These are phyloP conservation scores for Phyllosticta capitalensis DNA, from an alignment of 2,329 filamentous ascomycete genomes.

Conservation along the genomic window DNA sequence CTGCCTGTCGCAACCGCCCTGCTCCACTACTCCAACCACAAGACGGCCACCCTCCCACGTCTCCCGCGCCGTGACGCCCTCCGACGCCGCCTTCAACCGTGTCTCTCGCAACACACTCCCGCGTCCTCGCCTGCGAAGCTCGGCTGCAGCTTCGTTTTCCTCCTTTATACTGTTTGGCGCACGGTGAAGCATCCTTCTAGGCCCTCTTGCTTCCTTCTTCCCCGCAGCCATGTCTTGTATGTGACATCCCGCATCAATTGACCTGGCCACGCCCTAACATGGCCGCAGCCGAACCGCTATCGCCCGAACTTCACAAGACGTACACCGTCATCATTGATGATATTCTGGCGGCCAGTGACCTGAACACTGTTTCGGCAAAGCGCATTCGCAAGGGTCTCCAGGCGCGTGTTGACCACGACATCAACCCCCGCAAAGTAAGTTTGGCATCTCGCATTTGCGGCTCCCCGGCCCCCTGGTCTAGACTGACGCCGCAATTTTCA, in stretches of 20 bases:
- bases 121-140: not conserved
- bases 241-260: conserved; percentile 10
- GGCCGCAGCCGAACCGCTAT: conserved; percentile 29
- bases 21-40: not conserved
- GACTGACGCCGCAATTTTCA: conserved; percentile 14
- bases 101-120: not conserved
- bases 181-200: not conserved
- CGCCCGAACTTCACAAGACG: conserved; percentile 38
- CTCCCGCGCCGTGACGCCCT: not conserved
- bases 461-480: not conserved
- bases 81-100: not conserved
- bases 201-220: not conserved
- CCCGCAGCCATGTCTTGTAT: conserved; percentile 11
- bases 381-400: conserved; percentile 55
- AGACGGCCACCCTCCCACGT: not conserved
- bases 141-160: not conserved
- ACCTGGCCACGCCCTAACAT: not conserved
- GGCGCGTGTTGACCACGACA: conserved; percentile 50
- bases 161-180: not conserved
- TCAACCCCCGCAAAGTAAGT: conserved; percentile 51
- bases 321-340: conserved; percentile 53
- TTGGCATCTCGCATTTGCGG: not conserved
- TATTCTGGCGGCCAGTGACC: conserved; percentile 50
- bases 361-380: conserved; percentile 57
- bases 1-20: not conserved